Evolutionary conservation across 805 yeast species (phyloP), one percentile per base, ranked within the genome.

Genomic region (Candida lessepsii): DNA sequence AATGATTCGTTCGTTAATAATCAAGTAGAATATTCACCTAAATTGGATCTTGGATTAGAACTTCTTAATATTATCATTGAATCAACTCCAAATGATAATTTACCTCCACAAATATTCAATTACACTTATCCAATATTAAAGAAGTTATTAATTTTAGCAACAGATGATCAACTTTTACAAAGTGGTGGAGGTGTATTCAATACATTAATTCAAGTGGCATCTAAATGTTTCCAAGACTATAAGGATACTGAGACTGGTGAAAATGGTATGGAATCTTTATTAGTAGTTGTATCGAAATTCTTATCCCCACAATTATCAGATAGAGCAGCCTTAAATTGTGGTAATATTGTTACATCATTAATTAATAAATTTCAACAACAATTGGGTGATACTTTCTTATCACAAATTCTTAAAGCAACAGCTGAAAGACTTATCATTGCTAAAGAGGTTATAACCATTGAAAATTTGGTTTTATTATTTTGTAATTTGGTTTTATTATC

Each of bases 151-250:
- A 44, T 71, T 26, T 42, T 41, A 2, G 72, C 88, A 0, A 65
- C 59, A n/a, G 96, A 89, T 57, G 86, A 85, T 50, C 88, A 83
- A 53, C 73, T 87, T 7, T 58, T 89, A 23, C 96, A 89, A 60
- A 66, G 79, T 9, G 82, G 89, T 2, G 84, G 91, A 0, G 91
- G 85, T 45, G 80, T 83, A 4, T 79, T 85, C 51, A 80, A 80
- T 43, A 76, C 75, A 20, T 59, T 89, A 29, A 62, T 88, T 17
- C 63, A 65, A 32, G 61, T 57, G 10, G 70, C 72, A 4, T 53
- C 75, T 2, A 39, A 46, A 8, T 49, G 53, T 26, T 63, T 76
- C 36, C 39, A 61, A 8, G 45, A 50, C 5, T 73, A 60, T 44
- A 46, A 39, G 2, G 61, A 61, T n/a, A 57, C 63, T 1, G 49